Evolutionary conservation across 305 asterid species (phyloP).

Genomic region (Fraxinus ornus): DNA sequence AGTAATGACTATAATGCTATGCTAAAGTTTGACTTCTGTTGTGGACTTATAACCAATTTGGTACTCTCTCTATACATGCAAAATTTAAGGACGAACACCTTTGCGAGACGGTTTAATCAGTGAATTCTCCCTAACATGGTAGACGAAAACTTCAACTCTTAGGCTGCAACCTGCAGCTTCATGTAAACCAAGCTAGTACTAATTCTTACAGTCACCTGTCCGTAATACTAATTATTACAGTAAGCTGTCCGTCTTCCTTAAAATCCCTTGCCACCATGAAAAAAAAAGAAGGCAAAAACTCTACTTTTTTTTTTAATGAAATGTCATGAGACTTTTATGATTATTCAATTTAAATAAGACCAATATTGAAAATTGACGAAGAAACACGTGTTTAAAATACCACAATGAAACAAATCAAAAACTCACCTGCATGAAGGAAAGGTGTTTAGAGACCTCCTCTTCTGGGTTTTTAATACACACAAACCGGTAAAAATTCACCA

Average conservation of each 20-base stretch:
- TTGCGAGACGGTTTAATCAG: not conserved
- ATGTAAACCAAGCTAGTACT: not conserved
- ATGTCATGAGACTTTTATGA: not conserved
- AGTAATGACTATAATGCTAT: not conserved
- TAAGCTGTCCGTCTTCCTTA: not conserved
- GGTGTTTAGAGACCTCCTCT: slow-evolving; percentile 68
- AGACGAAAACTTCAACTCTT: not conserved
- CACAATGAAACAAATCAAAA: not conserved
- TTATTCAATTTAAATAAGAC: not conserved
- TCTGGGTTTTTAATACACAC: slow-evolving; percentile 64
- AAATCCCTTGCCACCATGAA: not conserved
- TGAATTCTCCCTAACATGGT: not conserved
- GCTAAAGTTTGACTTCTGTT: not conserved
- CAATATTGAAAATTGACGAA: not conserved
- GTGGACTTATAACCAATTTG: not conserved
- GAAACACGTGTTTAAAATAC: not conserved
- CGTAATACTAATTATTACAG: not conserved
- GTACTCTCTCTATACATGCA: not conserved
- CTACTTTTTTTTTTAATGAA: not conserved
- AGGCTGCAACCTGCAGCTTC: not conserved
- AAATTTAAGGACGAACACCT: not conserved
- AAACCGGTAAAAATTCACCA: slow-evolving; percentile 81
- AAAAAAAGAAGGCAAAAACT: not conserved
- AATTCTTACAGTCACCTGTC: not conserved
- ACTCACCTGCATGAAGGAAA: slow-evolving; percentile 67